Percentiles rank a stretch among this genome's conserved stretches.
Evolutionary conservation across 2,329 filamentous ascomycete genomes (phyloP).

Genomic region (Aspergillus eucalypticola): DNA sequence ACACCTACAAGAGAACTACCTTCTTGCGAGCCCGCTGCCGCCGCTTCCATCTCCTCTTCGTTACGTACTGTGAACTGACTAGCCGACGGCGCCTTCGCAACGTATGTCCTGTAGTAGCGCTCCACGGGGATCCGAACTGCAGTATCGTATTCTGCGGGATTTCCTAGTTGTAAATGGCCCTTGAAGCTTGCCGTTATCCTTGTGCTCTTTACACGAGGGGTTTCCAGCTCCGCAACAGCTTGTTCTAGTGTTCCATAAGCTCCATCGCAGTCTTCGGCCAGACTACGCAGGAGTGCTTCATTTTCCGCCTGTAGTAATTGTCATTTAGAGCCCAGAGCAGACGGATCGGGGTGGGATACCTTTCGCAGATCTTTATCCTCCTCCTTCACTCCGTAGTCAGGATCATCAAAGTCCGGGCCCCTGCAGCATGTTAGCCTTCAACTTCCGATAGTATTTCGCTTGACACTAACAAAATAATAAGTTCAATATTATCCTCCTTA

Average conservation of each 20-base stretch:
- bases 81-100: conserved; percentile 71
- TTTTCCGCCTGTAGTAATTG: conserved; percentile 59
- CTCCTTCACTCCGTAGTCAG: conserved; percentile 87
- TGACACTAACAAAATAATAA: conserved; percentile 71
- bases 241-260: conserved; percentile 81
- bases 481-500: conserved; percentile 72
- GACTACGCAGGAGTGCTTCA: conserved; percentile 64
- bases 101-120: conserved; percentile 83
- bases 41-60: conserved; percentile 51
- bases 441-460: too few species aligned
- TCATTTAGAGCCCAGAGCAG: background rate
- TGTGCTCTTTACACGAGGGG: conserved; percentile 73
- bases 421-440: conserved; percentile 53
- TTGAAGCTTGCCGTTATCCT: conserved; percentile 77
- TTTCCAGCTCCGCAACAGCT: conserved; percentile 76
- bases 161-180: conserved; percentile 76
- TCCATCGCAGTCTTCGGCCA: conserved; percentile 70
- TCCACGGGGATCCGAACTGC: conserved; percentile 84
- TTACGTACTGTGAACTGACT: conserved; percentile 69
- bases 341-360: conserved; percentile 42
- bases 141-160: conserved; percentile 69
- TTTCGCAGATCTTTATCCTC: conserved; percentile 76
- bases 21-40: conserved; percentile 38
- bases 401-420: conserved; percentile 90
- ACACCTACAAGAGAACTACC: conserved; percentile 63